Evolutionary conservation across 139 green algal species (phyloP), one percentile per base, ranked within the genome.

Genomic region (Chlamydomonas asymmetrica): DNA sequence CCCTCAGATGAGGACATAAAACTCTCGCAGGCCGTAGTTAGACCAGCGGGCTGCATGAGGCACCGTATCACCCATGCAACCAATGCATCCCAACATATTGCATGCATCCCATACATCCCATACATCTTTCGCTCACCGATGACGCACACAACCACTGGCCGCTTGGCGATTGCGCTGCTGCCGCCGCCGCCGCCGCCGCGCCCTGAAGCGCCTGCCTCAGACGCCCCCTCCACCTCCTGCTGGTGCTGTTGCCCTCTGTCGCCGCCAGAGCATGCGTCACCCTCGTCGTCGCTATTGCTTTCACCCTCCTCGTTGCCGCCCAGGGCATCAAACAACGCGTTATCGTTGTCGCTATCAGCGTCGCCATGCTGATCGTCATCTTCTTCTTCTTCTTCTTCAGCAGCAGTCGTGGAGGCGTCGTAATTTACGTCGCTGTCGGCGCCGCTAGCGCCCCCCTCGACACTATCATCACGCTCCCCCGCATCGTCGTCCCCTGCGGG

Each of bases 71-170:
- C n/a, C n/a, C n/a, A n/a, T n/a, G n/a, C n/a, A n/a, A n/a, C n/a
- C n/a, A n/a, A n/a, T n/a, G n/a, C n/a, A n/a, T n/a, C n/a, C n/a
- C n/a, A n/a, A n/a, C n/a, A n/a, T n/a, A n/a, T n/a, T n/a, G n/a
- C n/a, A n/a, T n/a, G n/a, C 25, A 60, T 59, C 49, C 22, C 49
- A 59, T 22, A 59, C 49, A 59, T 59, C 22, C 49, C 49, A 59
- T 84, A 82, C 13, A 88, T 80, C 57, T 92, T 92, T 0, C 84
- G 87, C 77, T 92, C 84, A 0, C 87, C 88, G 20, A 93, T 52
- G 5, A 93, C 52, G 7, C 82, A 82, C 23, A 92, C 76, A 48
- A 90, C 85, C 49, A 92, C 77, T 5, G 82, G 84, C 50, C 41
- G 63, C 49, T 41, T 73, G n/a, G 38, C 71, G 68, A 8, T 60